Evolutionary conservation across 1,284 basidiomycete genomes (phyloP), one percentile per base, ranked within the genome.

Genomic region (Phaffia rhodozyma): DNA sequence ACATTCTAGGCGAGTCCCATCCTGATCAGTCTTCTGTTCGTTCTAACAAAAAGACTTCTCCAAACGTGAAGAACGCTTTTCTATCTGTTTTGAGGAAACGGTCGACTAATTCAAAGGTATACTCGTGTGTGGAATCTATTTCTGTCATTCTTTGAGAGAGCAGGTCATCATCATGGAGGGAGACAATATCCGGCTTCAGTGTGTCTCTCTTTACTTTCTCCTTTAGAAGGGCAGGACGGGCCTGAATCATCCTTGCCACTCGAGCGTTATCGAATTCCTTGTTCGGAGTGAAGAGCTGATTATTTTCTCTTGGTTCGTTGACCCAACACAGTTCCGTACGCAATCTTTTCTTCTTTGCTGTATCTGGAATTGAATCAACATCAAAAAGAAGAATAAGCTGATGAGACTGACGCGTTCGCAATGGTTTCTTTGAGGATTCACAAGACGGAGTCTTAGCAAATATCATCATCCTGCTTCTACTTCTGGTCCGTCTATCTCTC

Each of bases 151-250:
- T 30, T 55, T 43, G n/a, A 6, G 7, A 6, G 29, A 5, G 23
- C 58, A 60, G 58, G 60, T 20, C 60, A 61, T 20, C 60, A 55
- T 49, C 60, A 61, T 20, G 60, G 60, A 27, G 60, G 60, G 20
- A 27, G 60, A 20, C 27, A 61, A 54, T 61, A 61, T 32, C 43
- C 60, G 9, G 29, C 50, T 9, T 27, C 59, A 11, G 59, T 60
- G 38, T 21, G 59, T 60, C 23, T 25, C 29, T 27, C 55, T 57
- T 5, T 51, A 9, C 30, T n/a, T 38, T 23, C 13, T 51, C 1
- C 4, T 9, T 34, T 34, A 53, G 52, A 27, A 27, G 52, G 25
- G 2, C 30, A 27, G 52, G 18, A 53, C 18, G 9, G 18, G 52
- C 18, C 2, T 53, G 25, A 5, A 20, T 27, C 7, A 3, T 7